Evolutionary conservation across 768 basidiomycete genomes (phyloP).

Genomic region (Collybiopsis luxurians): DNA sequence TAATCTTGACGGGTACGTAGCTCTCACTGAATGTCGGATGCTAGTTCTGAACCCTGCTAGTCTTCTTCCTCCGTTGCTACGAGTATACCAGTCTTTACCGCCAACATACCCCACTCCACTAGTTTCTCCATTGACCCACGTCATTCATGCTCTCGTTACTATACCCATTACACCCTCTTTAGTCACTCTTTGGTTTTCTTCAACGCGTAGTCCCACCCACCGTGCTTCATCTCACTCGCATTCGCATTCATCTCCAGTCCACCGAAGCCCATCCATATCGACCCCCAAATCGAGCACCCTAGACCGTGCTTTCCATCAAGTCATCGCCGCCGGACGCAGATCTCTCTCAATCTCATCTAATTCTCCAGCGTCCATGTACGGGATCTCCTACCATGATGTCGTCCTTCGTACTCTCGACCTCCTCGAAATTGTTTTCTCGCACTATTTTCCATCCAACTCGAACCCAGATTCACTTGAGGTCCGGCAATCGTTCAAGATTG

Average conservation of each 20-base stretch:
- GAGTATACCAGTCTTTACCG: conserved; percentile 64
- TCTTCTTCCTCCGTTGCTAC: conserved; percentile 70
- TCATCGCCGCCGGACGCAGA: conserved; percentile 49
- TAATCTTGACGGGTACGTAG: conserved; percentile 64
- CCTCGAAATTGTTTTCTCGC: conserved; percentile 54
- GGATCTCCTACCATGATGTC: conserved; percentile 37
- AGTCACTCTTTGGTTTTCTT: conserved; percentile 59
- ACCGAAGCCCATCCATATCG: conserved; percentile 16
- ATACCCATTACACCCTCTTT: conserved; percentile 66
- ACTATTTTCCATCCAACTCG: conserved; percentile 65
- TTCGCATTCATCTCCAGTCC: conserved; percentile 15
- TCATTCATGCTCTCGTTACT: conserved; percentile 78
- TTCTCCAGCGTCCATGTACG: conserved; percentile 15
- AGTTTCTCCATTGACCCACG: conserved; percentile 71
- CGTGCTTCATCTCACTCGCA: background rate
- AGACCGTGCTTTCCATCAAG: conserved; percentile 55
- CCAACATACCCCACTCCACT: conserved; percentile 63
- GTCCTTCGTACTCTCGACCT: conserved; percentile 67
- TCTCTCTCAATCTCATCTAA: conserved; percentile 49
- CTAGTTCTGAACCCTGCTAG: conserved; percentile 30
- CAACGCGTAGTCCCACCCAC: conserved; percentile 38
- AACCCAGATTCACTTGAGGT: conserved; percentile 66
- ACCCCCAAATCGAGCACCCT: conserved; percentile 41
- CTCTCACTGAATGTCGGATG: background rate
- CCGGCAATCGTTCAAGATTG: conserved; percentile 46